A percentile compares a stretch with the other conserved stretches of the same genome.
Evolutionary conservation across 257 asterid species (phyloP).

Genomic region (Dorcoceras hygrometricum): DNA sequence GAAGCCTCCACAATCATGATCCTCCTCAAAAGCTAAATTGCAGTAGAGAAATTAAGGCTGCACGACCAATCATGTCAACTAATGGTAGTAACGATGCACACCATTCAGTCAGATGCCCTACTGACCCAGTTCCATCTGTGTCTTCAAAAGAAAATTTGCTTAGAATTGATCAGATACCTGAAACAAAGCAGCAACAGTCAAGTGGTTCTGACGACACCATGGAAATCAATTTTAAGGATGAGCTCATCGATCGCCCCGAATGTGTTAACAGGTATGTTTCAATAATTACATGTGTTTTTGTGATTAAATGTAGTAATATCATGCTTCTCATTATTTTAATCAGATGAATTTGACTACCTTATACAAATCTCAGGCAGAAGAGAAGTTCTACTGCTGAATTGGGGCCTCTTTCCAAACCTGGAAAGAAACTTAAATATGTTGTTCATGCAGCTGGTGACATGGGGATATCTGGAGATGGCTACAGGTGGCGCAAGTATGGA

Average conservation of each 20-base stretch:
- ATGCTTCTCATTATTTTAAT: constrained; percentile 11
- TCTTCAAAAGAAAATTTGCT: constrained; percentile 42
- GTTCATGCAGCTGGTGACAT: constrained; percentile 87
- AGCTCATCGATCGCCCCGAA: constrained; percentile 49
- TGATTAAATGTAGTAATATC: constrained; percentile 13
- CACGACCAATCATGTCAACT: constrained; percentile 34
- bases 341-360: constrained; percentile 28
- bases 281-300: constrained; percentile 9
- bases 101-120: constrained; percentile 25
- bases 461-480: constrained; percentile 93
- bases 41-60: constrained; percentile 41
- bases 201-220: constrained; percentile 57
- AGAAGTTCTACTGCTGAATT: constrained; percentile 41
- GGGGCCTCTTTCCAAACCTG: constrained; percentile 49
- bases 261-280: constrained; percentile 52
- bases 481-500: constrained; percentile 97
- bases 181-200: constrained; percentile 45
- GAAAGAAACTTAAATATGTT: constrained; percentile 74
- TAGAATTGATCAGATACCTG: constrained; percentile 31
- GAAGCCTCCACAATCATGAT: constrained; percentile 81
- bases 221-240: constrained; percentile 47
- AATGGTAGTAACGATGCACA: constrained; percentile 34
- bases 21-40: constrained; percentile 66
- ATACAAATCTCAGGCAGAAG: constrained; percentile 54
- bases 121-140: constrained; percentile 42